Evolutionary conservation across 225 moss, liverwort and hornwort genomes (phyloP).

Genomic region (Physcomitrellopsis africana): DNA sequence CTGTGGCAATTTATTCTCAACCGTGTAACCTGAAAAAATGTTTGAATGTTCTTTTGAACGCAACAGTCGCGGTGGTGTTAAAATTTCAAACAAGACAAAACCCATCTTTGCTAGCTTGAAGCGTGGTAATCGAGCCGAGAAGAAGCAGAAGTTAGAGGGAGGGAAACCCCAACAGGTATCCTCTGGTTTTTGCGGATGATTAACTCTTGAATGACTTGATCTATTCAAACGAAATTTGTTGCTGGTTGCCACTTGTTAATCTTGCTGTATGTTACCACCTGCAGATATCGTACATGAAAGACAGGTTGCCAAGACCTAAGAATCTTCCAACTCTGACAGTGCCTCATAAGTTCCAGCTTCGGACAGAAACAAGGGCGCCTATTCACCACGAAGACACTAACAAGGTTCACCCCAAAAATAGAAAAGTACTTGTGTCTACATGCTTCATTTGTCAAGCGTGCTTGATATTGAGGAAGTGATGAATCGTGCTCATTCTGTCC

Average conservation of each 20-base stretch:
- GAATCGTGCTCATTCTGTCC: background rate
- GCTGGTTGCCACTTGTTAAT: background rate
- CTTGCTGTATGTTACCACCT: background rate
- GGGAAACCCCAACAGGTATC: slow-evolving; percentile 62
- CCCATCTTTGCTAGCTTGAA: slow-evolving; percentile 13
- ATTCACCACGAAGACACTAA: slow-evolving; percentile 18
- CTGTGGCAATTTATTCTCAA: background rate
- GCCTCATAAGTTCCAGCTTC: slow-evolving; percentile 35
- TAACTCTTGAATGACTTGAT: background rate
- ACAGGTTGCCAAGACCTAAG: slow-evolving; percentile 29
- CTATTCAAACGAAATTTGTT: background rate
- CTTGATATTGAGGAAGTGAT: background rate
- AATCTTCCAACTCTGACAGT: slow-evolving; percentile 36
- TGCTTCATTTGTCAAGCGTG: background rate
- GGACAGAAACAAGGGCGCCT: slow-evolving; percentile 23
- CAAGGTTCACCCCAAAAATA: slow-evolving; percentile 23
- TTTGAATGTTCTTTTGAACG: slow-evolving; percentile 1
- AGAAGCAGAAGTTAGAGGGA: slow-evolving; percentile 78
- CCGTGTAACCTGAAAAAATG: background rate
- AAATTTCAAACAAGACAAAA: slow-evolving; percentile 15
- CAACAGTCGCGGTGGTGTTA: slow-evolving; percentile 28
- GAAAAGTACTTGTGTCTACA: background rate
- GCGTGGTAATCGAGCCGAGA: slow-evolving; percentile 47
- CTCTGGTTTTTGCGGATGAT: background rate
- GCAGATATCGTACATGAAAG: slow-evolving; percentile 39